Percentiles rank a stretch among this genome's conserved stretches.
Evolutionary conservation across 169 alveolate genomes (phyloP).

Genomic region (Plasmodium cynomolgi): DNA sequence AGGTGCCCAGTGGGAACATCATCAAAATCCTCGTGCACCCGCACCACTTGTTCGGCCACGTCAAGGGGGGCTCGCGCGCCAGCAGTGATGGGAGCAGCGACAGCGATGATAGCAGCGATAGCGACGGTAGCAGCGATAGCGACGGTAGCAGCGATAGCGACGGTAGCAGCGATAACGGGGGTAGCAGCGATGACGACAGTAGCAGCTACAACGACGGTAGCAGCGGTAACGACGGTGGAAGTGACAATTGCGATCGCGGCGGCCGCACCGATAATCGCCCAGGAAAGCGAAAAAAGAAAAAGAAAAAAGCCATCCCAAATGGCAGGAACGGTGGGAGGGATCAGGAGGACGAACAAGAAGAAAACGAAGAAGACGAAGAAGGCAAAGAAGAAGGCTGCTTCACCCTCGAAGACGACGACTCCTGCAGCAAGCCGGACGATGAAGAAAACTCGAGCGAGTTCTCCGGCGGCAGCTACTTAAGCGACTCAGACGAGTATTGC

Average conservation of each 20-base stretch:
- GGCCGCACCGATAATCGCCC: neutral
- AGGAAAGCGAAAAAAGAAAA: neutral
- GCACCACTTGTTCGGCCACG: conserved; percentile 9
- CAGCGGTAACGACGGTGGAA: neutral
- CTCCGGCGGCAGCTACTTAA: conserved; percentile 11
- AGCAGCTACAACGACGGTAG: neutral
- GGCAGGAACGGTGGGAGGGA: neutral
- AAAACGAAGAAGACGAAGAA: neutral
- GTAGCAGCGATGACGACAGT: neutral
- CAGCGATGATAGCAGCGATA: neutral
- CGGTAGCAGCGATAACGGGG: neutral
- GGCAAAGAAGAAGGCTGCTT: neutral
- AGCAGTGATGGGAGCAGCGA: neutral
- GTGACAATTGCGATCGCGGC: neutral
- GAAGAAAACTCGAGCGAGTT: conserved; percentile 7
- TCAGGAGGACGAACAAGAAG: neutral
- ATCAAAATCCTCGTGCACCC: conserved; percentile 60
- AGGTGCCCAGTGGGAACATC: conserved; percentile 73
- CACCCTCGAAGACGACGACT: neutral
- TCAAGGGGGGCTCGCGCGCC: neutral
- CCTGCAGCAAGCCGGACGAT: neutral
- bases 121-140: neutral
- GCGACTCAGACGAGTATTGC: conserved; percentile 7
- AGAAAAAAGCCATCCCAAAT: neutral
- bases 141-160: neutral